Conservation (phyloP, 139 green algal genomes). For the Micromonas commoda region DNA sequence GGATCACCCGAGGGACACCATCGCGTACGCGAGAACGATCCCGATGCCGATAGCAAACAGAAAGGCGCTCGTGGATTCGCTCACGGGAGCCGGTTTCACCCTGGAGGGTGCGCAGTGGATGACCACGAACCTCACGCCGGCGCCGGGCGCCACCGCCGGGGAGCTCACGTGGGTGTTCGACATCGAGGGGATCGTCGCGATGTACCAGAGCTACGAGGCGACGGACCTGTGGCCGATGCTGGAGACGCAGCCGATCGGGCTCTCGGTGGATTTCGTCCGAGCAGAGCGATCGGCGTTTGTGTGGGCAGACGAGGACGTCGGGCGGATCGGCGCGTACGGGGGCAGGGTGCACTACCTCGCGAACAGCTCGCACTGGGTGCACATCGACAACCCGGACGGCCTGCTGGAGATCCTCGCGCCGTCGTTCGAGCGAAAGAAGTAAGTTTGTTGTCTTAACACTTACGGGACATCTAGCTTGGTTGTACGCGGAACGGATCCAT, state of each 20-base stretch:
- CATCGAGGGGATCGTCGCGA: slow-evolving; percentile 70
- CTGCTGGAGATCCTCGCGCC: slow-evolving; percentile 45
- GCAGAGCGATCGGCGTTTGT: slow-evolving; percentile 6
- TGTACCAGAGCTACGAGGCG: slow-evolving; percentile 54
- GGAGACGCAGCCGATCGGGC: slow-evolving; percentile 37
- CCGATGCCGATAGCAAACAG: slow-evolving; percentile 53
- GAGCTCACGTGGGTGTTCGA: slow-evolving; percentile 74
- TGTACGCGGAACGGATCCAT: no score
- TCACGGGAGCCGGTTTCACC: slow-evolving; percentile 36
- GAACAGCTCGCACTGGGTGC: slow-evolving; percentile 67
- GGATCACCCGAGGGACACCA: slow-evolving; percentile 16
- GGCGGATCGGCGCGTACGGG: not conserved
- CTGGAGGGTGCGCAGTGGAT: slow-evolving; percentile 38
- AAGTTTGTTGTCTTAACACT: slow-evolving; percentile 5
- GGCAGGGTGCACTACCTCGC: slow-evolving; percentile 45
- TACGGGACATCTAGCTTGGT: not conserved
- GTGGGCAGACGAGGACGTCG: slow-evolving; percentile 12
- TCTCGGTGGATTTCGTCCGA: slow-evolving; percentile 23
- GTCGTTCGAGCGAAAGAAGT: slow-evolving; percentile 27
- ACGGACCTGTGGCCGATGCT: slow-evolving; percentile 23
- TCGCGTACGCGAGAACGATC: slow-evolving; percentile 20
- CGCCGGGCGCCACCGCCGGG: not conserved
- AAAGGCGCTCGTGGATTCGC: slow-evolving; percentile 47
- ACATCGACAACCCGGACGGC: slow-evolving; percentile 63
- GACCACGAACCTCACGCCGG: slow-evolving; percentile 72